Percentiles rank a stretch among this genome's conserved stretches.
phyloP scores from a whole-genome alignment of 2,329 filamentous ascomycete species.

The Cryphonectria nitschkei region DNA sequence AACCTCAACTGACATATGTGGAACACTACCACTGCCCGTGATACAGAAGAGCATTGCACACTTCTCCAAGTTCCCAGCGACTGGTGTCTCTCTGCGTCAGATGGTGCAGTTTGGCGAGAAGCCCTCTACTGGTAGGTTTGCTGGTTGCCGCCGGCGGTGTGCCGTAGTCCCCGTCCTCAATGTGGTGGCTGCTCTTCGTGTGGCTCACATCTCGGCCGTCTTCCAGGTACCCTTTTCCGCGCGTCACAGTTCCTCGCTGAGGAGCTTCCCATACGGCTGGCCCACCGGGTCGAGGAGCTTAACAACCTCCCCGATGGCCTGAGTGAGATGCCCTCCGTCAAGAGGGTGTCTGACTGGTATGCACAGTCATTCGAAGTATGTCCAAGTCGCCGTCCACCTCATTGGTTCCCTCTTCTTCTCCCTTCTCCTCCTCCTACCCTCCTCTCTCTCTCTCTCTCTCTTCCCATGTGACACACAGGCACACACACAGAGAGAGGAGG shows the following conservation, averaged over 20 bases:
- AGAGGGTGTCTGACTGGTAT: conserved; percentile 96
- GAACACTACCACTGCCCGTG: neutral
- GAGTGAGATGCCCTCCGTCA: conserved; percentile 97
- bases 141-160: neutral
- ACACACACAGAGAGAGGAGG: neutral
- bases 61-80: conserved; percentile 96
- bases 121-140: conserved; percentile 77
- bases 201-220: conserved; percentile 15
- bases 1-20: neutral
- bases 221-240: conserved; percentile 86
- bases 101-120: conserved; percentile 99
- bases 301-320: conserved; percentile 91
- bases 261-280: conserved; percentile 94
- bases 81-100: conserved; percentile 92
- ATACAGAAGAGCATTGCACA: conserved; percentile 83
- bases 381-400: conserved; percentile 21
- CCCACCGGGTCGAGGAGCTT: conserved; percentile 94
- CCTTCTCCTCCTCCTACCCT: too few relatives aligned
- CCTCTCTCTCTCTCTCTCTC: too few relatives aligned
- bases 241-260: conserved; percentile 98
- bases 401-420: too few relatives aligned
- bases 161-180: neutral
- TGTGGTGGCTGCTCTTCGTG: conserved; percentile 12
- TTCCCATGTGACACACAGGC: neutral
- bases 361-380: conserved; percentile 97